Evolutionary conservation across 1,284 basidiomycete genomes (phyloP), one percentile per base, ranked within the genome.

Genomic region (Ceratobasidium sp.): DNA sequence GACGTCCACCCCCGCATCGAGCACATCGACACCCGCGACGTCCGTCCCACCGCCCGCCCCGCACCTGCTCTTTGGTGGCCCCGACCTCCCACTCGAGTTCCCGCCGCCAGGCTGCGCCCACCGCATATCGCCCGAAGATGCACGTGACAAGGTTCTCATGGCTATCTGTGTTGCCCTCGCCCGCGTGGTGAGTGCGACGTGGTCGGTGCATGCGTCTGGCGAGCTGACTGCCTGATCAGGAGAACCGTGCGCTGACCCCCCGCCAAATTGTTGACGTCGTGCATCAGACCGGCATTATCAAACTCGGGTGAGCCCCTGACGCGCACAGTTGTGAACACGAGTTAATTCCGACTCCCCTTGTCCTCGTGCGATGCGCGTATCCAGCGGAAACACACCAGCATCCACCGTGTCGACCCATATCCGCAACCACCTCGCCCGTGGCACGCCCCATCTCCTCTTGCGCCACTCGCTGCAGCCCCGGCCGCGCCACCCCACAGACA

Each of bases 211-310:
- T 8, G 30, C 32, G 6, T 18, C 34, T 6, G 10, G 12, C 43
- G 16, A 6, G 21, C 23, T 67, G 26, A 55, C 50, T 4, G 30
- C 23, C 34, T 16, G 41, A 18, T 10, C 39, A 69, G 65, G 65
- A 69, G 65, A 69, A 69, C 53, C 65, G 65, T 10, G 65, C 65
- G 18, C 53, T 69, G 41, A 69, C 65, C 10, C 65, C 65, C 16
- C 65, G 65, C 65, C 65, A 69, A 46, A 69, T 69, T 46, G 65
- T 69, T 41, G 52, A 69, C 50, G 65, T 69, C 18, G 52, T 58
- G 36, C 52, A 69, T 43, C 53, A 55, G 52, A 48, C 53, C 6
- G 65, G 65, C 6, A 69, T 69, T 41, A 55, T 69, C 65, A 55
- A 46, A 36, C 65, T 69, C 26, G 65, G 65, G 65, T 69, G 50